phyloP scores from a whole-genome alignment of 768 basidiomycete species.

The Termitomyces titanicus region DNA sequence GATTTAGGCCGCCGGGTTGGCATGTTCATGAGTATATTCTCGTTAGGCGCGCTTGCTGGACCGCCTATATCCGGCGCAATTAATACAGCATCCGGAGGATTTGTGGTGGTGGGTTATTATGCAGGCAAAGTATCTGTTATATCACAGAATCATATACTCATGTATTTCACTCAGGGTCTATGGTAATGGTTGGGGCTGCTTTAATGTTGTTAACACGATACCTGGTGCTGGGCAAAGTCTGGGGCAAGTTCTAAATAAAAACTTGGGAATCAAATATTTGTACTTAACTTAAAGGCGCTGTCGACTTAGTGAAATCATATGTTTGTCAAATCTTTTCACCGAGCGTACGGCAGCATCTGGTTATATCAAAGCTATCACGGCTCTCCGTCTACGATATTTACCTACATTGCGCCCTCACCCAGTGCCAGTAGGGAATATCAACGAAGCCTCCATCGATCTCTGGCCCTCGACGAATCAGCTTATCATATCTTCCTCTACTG shows the following conservation, averaged over 20 bases:
- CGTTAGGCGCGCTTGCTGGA: conserved; percentile 62
- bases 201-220: conserved; percentile 14
- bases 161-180: conserved; percentile 7
- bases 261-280: no score
- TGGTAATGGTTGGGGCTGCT: conserved; percentile 13
- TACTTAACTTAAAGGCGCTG: no score
- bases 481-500: no score
- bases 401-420: no score
- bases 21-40: conserved; percentile 56
- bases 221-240: conserved; percentile 9
- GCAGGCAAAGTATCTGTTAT: conserved; percentile 9
- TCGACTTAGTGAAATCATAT: no score
- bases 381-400: no score
- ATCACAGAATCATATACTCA: neutral
- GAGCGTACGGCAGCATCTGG: no score
- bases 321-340: no score
- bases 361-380: no score
- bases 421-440: no score
- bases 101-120: conserved; percentile 43
- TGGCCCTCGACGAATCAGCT: no score
- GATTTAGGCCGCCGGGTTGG: conserved; percentile 67
- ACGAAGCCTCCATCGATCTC: no score
- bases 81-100: conserved; percentile 46
- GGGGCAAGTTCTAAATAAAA: conserved; percentile 15
- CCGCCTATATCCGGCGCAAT: conserved; percentile 77